Conservation (phyloP, 768 basidiomycete species). For the Mycena floridula region DNA sequence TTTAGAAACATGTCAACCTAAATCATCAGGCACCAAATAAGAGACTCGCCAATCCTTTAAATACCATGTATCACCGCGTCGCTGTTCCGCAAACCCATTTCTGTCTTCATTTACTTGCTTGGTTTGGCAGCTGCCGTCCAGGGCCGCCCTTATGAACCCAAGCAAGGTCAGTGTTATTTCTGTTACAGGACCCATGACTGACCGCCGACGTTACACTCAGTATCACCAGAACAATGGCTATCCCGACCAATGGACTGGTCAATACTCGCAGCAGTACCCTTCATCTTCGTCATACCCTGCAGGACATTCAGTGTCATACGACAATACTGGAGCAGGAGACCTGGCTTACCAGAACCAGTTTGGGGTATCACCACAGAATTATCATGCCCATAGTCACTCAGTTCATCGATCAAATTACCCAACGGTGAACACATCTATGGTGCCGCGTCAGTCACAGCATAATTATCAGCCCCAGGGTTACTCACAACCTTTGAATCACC, state of each 20-base stretch:
- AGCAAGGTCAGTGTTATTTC: slow-evolving; percentile 9
- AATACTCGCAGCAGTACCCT: slow-evolving; percentile 17
- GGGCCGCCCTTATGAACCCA: slow-evolving; percentile 19
- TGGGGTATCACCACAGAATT: too few species aligned
- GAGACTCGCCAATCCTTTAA: slow-evolving; percentile 1
- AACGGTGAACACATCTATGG: too few species aligned
- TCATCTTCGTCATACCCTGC: slow-evolving; percentile 10
- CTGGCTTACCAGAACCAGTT: too few species aligned
- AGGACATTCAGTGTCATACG: neutral
- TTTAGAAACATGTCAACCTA: neutral
- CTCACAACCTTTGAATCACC: too few species aligned
- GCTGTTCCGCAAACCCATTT: slow-evolving; percentile 13
- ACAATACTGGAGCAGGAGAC: neutral
- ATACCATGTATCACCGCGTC: slow-evolving; percentile 15
- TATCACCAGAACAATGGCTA: slow-evolving; percentile 25
- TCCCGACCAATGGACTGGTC: slow-evolving; percentile 30
- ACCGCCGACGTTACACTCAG: slow-evolving; percentile 17
- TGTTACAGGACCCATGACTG: slow-evolving; percentile 18
- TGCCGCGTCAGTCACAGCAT: too few species aligned
- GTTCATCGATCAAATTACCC: too few species aligned
- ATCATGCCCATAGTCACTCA: too few species aligned
- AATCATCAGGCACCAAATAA: slow-evolving; percentile 3
- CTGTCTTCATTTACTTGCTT: slow-evolving; percentile 10
- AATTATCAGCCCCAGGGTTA: too few species aligned
- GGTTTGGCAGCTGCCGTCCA: neutral